These are phyloP conservation scores for Melanogaster broomeanus DNA, from an alignment of 768 basidiomycete genomes.

Conservation along the genomic window DNA sequence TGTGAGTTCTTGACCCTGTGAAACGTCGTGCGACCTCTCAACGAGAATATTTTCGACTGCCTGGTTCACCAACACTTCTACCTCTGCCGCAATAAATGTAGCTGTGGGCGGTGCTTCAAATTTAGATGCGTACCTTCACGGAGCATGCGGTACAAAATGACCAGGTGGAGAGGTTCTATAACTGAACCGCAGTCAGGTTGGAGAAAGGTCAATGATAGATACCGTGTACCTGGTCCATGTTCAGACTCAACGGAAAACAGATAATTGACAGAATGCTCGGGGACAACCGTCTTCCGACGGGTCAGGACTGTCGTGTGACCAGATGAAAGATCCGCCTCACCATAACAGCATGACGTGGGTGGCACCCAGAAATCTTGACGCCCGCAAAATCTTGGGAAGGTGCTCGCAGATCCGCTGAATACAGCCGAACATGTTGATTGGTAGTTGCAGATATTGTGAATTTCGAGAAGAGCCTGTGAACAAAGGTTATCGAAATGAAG, in stretches of 20 bases:
- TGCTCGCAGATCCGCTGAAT: conserved; percentile 54
- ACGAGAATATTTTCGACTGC: conserved; percentile 45
- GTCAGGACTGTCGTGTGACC: background rate
- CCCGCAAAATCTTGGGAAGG: conserved; percentile 46
- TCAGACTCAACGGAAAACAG: conserved; percentile 76
- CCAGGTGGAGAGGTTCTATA: conserved; percentile 59
- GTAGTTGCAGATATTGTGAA: conserved; percentile 87
- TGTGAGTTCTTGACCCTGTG: conserved; percentile 45
- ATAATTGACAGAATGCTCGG: conserved; percentile 73
- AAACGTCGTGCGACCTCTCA: conserved; percentile 33
- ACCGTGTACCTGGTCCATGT: conserved; percentile 54
- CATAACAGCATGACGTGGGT: conserved; percentile 46
- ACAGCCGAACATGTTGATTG: conserved; percentile 77
- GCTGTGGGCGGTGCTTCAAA: background rate
- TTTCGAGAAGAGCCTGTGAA: conserved; percentile 77
- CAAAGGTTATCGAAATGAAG: background rate
- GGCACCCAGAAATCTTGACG: conserved; percentile 53
- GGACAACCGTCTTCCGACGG: conserved; percentile 67
- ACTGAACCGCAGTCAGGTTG: conserved; percentile 41
- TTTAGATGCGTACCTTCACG: conserved; percentile 63
- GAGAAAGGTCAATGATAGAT: conserved; percentile 4
- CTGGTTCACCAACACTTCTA: conserved; percentile 59
- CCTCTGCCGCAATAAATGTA: conserved; percentile 47
- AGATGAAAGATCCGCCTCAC: conserved; percentile 37
- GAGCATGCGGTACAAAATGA: conserved; percentile 76